These are phyloP conservation scores for Trichoderma polysporum DNA, from an alignment of 2,329 filamentous ascomycete genomes.

Conservation along the genomic window DNA sequence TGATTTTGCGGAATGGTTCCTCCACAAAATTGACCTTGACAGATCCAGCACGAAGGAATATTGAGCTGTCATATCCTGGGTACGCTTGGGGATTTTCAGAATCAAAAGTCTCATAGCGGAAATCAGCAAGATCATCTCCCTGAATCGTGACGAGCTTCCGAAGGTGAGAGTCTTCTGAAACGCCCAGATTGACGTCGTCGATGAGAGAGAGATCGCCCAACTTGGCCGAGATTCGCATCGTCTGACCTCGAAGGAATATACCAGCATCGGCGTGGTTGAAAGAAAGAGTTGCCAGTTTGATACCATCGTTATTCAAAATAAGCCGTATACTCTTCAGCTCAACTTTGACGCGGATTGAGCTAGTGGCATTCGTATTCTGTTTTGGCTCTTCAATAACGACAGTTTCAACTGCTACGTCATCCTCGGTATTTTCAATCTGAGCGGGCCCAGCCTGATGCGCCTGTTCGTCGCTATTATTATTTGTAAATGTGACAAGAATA, in stretches of 20 bases:
- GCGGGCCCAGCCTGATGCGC: conserved; percentile 38
- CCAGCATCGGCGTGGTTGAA: conserved; percentile 90
- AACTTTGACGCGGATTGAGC: conserved; percentile 90
- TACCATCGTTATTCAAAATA: conserved; percentile 96
- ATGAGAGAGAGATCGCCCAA: conserved; percentile 85
- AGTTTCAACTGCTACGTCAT: conserved; percentile 41
- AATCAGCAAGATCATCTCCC: conserved; percentile 92
- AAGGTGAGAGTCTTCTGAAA: conserved; percentile 75
- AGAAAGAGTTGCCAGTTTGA: conserved; percentile 86
- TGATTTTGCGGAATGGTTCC: conserved; percentile 96
- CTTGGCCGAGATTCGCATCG: conserved; percentile 83
- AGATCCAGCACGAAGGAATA: conserved; percentile 87
- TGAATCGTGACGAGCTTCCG: conserved; percentile 91
- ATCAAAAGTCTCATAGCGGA: conserved; percentile 96
- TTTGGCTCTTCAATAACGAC: conserved; percentile 34
- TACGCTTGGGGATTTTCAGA: conserved; percentile 67
- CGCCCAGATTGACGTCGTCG: conserved; percentile 91
- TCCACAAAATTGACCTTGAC: conserved; percentile 97
- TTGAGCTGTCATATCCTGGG: conserved; percentile 90
- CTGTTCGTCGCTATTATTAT: conserved; percentile 49
- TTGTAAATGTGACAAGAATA: conserved; percentile 85
- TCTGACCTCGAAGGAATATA: conserved; percentile 80
- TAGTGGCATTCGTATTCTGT: conserved; percentile 42
- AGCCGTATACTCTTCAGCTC: conserved; percentile 90
- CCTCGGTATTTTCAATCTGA: conserved; percentile 30